These are phyloP conservation scores for Fusarium abutilonis DNA, from an alignment of 2,329 filamentous ascomycete genomes.

Conservation along the genomic window DNA sequence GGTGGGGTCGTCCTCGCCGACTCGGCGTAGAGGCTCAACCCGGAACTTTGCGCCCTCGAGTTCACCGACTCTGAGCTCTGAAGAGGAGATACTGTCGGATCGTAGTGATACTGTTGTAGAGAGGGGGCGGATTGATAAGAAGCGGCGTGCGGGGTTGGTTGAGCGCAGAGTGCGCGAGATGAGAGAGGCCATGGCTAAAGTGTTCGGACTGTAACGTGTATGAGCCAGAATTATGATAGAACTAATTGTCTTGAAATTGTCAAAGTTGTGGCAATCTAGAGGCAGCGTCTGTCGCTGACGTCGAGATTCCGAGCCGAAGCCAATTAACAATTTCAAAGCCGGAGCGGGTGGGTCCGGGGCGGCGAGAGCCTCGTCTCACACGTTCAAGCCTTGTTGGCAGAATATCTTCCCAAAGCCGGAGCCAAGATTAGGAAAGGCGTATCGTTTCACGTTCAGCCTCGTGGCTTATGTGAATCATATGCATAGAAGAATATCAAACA, in stretches of 20 bases:
- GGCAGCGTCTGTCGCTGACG: constrained; percentile 28
- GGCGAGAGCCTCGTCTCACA: background rate
- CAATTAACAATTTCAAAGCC: constrained; percentile 33
- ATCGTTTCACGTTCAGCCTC: constrained; percentile 25
- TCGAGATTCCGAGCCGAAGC: constrained; percentile 39
- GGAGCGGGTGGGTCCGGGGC: constrained; percentile 39
- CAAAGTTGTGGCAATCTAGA: constrained; percentile 13
- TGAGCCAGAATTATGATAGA: background rate
- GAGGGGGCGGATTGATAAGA: constrained; percentile 38
- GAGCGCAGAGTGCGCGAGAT: constrained; percentile 39
- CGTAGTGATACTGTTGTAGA: constrained; percentile 36
- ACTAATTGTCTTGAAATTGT: constrained; percentile 1
- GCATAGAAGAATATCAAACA: constrained; percentile 18
- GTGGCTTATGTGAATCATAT: constrained; percentile 35
- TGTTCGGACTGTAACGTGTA: background rate
- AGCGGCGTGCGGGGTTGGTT: constrained; percentile 25
- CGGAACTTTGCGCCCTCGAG: constrained; percentile 86
- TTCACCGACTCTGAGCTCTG: constrained; percentile 83
- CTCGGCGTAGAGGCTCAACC: constrained; percentile 87
- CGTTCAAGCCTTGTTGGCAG: background rate
- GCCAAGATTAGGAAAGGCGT: background rate
- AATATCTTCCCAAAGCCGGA: background rate
- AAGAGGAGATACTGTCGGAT: constrained; percentile 27
- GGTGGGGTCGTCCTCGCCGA: constrained; percentile 84
- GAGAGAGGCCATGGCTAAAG: constrained; percentile 35